Base-by-base conservation (phyloP, 768 basidiomycete genomes). In the Lactarius tabidus region DNA sequence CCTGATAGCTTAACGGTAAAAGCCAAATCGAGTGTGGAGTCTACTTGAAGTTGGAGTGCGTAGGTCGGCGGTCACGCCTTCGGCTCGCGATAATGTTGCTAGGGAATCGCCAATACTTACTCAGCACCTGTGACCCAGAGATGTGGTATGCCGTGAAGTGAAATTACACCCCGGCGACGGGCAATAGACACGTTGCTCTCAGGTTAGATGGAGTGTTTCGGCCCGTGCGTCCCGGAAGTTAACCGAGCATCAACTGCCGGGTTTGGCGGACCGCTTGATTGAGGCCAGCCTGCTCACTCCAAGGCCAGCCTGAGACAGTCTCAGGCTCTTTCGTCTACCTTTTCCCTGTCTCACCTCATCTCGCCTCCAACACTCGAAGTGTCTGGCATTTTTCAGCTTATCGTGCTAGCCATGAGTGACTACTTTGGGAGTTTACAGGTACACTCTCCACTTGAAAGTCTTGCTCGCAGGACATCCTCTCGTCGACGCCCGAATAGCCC, bases 371-470 rank as follows among this genome's bases (percentile, higher is more conserved):
- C 51, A 58, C 48, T 52, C 26, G 63, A 64, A 33, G 18, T 55
- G 31, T 55, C 52, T 26, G n/a, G 17, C 12, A 0, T 51, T 52
- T 26, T 33, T 2, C 17, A 33, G 38, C 26, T 51, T 35, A 20
- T 28, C 48, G 23, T 43, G 41, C 43, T 39, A 33, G 45, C 38
- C 59, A 68, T 67, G 67, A 56, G 39, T 36, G 62, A 63, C 20
- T 54, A 60, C 15, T 41, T 66, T n/a, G 43, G 57, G 26, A 31
- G 53, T 35, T 61, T 81, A 23, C 70, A 77, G 59, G 71, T 74
- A 64, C 75, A 80, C 26, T 89, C 88, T 1, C 88, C 88, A 8
- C 78, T 89, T 45, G 82, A 85, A 45, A 77, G 81, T 3, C 81
- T 89, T 56, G 83, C 82, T 61, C 80, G 82, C 63, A 76, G 77